phyloP scores from a whole-genome alignment of 2,329 filamentous ascomycete genomes.

The Xylariaceae sp. region DNA sequence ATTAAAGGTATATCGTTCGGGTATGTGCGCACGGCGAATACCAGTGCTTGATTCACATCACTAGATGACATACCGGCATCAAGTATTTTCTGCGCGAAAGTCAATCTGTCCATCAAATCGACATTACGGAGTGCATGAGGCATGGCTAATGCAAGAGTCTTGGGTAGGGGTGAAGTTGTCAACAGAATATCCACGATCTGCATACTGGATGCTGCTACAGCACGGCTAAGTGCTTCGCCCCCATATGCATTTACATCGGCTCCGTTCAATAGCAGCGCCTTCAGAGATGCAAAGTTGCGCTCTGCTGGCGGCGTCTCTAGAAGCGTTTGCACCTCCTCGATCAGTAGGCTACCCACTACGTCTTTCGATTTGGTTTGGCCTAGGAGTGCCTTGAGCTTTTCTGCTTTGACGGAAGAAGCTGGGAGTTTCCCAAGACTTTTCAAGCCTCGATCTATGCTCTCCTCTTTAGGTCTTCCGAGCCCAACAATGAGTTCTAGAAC shows the following conservation, averaged over 20 bases:
- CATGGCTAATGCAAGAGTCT: slow-evolving; percentile 56
- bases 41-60: slow-evolving; percentile 58
- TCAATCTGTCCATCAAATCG: slow-evolving; percentile 57
- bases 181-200: slow-evolving; percentile 58
- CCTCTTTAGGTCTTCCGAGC: slow-evolving; percentile 51
- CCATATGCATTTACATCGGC: slow-evolving; percentile 62
- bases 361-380: slow-evolving; percentile 50
- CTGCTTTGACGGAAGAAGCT: slow-evolving; percentile 52
- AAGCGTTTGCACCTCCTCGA: slow-evolving; percentile 56
- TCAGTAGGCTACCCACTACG: slow-evolving; percentile 52
- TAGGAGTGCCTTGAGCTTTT: slow-evolving; percentile 57
- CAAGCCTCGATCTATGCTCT: slow-evolving; percentile 52
- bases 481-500: slow-evolving; percentile 55
- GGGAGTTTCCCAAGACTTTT: slow-evolving; percentile 50
- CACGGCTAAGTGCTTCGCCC: slow-evolving; percentile 56
- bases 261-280: slow-evolving; percentile 54
- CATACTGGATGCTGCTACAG: slow-evolving; percentile 53
- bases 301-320: slow-evolving; percentile 46
- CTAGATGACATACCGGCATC: slow-evolving; percentile 53
- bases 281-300: slow-evolving; percentile 51
- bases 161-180: slow-evolving; percentile 45
- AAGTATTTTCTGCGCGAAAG: slow-evolving; percentile 57
- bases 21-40: slow-evolving; percentile 55
- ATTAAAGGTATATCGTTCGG: slow-evolving; percentile 57
- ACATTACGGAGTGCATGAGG: slow-evolving; percentile 58